These are phyloP conservation scores for Auricularia cornea DNA, from an alignment of 768 basidiomycete species.

Conservation along the genomic window DNA sequence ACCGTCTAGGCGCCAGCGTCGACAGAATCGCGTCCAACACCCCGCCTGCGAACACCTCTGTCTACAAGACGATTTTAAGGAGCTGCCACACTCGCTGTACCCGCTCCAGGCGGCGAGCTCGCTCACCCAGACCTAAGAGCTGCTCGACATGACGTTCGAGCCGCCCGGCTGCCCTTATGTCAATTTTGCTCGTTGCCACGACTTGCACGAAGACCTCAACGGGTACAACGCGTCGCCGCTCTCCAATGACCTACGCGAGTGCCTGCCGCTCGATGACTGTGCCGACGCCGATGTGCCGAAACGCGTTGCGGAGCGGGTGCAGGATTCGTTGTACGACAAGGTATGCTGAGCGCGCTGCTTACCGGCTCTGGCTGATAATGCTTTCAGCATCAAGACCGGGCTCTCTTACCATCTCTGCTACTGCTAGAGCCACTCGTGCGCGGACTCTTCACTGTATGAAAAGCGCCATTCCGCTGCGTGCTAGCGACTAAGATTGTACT, in stretches of 20 bases:
- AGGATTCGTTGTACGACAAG: constrained; percentile 47
- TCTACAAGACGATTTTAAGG: constrained; percentile 23
- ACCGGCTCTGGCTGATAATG: too few species aligned
- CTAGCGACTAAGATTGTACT: background rate
- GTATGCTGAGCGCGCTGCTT: too few species aligned
- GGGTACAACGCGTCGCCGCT: constrained; percentile 62
- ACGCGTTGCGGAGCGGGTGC: constrained; percentile 48
- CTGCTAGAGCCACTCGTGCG: constrained; percentile 49
- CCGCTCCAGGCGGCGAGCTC: constrained; percentile 56
- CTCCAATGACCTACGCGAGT: constrained; percentile 50
- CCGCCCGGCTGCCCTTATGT: constrained; percentile 54
- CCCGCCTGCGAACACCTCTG: constrained; percentile 28
- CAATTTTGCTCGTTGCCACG: constrained; percentile 60
- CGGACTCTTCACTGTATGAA: constrained; percentile 39
- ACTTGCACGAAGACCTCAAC: constrained; percentile 75
- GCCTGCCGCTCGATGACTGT: constrained; percentile 49
- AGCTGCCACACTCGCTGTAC: constrained; percentile 45
- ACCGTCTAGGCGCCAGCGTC: constrained; percentile 43
- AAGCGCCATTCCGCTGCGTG: too few species aligned
- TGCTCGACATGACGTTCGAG: constrained; percentile 53
- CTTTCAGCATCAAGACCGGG: constrained; percentile 48
- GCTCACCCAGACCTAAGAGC: constrained; percentile 47
- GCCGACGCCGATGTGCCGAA: constrained; percentile 40
- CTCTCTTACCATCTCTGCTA: constrained; percentile 53
- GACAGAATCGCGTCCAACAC: constrained; percentile 32